Evolutionary conservation across 371 early-diverging fungal species (phyloP).

Genomic region (Mortierella sp.): DNA sequence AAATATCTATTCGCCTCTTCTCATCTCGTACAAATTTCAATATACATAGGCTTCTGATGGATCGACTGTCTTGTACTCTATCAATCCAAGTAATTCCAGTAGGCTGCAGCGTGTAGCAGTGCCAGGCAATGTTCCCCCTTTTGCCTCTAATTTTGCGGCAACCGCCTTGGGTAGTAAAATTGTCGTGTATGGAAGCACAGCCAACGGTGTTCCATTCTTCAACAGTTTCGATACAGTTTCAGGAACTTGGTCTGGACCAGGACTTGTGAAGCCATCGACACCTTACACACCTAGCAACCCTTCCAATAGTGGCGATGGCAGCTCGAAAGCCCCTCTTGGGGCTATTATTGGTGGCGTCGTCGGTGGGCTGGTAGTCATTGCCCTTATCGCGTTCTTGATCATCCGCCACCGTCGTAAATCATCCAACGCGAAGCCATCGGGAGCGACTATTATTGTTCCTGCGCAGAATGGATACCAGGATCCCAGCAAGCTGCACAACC

Average conservation of each 20-base stretch:
- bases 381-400: conserved; percentile 30
- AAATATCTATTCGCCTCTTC: neutral
- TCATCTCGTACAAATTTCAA: neutral
- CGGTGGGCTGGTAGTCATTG: conserved; percentile 34
- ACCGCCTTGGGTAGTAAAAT: conserved; percentile 15
- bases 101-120: conserved; percentile 19
- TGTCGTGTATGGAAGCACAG: conserved; percentile 23
- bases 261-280: conserved; percentile 23
- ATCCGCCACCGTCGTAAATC: conserved; percentile 30
- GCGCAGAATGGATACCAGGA: conserved; percentile 1
- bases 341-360: conserved; percentile 48
- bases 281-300: neutral
- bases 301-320: neutral
- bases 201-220: conserved; percentile 6
- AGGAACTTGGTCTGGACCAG: conserved; percentile 29
- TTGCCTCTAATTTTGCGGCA: conserved; percentile 20
- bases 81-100: conserved; percentile 18
- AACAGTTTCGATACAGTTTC: conserved; percentile 31
- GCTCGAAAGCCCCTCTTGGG: conserved; percentile 17
- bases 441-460: neutral
- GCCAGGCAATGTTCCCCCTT: conserved; percentile 36
- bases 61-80: conserved; percentile 25
- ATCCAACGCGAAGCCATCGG: neutral
- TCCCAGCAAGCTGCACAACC: neutral
- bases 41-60: conserved; percentile 39